These are phyloP conservation scores for Mallotus japonicus DNA, from an alignment of 441 rosid genomes.

Conservation along the genomic window DNA sequence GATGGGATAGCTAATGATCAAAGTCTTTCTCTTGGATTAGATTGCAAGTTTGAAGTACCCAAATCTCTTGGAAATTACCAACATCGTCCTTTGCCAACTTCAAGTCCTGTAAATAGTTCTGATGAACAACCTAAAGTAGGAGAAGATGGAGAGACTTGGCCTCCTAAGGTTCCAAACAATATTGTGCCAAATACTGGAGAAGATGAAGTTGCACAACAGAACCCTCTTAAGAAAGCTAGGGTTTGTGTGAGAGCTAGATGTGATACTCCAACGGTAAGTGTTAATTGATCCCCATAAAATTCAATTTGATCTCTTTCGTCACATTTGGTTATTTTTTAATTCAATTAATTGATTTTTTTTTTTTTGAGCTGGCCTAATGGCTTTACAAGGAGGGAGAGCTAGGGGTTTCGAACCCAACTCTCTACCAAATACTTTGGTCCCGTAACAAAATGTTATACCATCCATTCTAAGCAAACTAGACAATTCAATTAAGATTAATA, in stretches of 20 bases:
- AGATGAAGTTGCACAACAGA: conserved; percentile 52
- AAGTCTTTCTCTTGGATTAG: conserved; percentile 51
- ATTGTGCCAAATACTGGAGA: conserved; percentile 33
- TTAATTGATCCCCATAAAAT: too few species aligned
- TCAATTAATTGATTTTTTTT: too few species aligned
- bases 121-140: conserved; percentile 42
- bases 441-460: too few species aligned
- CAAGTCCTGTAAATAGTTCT: conserved; percentile 36
- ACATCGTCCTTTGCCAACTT: conserved; percentile 21
- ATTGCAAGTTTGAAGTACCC: conserved; percentile 45
- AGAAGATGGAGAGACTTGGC: conserved; percentile 37
- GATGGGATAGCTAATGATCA: conserved; percentile 23
- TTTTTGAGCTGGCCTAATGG: too few species aligned
- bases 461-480: too few species aligned
- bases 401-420: too few species aligned
- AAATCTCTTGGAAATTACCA: conserved; percentile 33
- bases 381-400: too few species aligned
- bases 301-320: too few species aligned
- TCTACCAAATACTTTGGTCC: too few species aligned
- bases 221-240: conserved; percentile 69
- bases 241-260: conserved; percentile 88
- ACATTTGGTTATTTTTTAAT: too few species aligned
- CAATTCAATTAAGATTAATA: too few species aligned
- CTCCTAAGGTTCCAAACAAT: conserved; percentile 40
- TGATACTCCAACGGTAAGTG: conserved; percentile 66